A percentile compares a stretch with the other conserved stretches of the same genome.
These are phyloP conservation scores for Hortiboletus rubellus DNA, from an alignment of 1,284 basidiomycete species.

Conservation along the genomic window DNA sequence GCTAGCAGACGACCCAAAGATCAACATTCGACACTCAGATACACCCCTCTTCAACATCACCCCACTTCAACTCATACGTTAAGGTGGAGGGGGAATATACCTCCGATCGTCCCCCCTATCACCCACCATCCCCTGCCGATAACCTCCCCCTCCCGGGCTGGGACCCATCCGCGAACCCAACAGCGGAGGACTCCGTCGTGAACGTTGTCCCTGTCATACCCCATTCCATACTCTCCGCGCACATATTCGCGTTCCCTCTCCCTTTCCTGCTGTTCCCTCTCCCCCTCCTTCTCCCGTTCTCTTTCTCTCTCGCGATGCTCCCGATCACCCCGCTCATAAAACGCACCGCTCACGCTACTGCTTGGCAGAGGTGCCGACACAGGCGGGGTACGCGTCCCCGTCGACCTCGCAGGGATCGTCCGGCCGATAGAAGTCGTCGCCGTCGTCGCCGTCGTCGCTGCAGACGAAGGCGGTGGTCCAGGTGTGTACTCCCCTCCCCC, in stretches of 20 bases:
- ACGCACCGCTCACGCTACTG: conserved; percentile 15
- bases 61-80: conserved; percentile 9
- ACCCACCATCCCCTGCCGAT: conserved; percentile 10
- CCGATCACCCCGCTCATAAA: conserved; percentile 26
- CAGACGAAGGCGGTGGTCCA: conserved; percentile 20
- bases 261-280: conserved; percentile 5
- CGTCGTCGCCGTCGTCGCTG: conserved; percentile 10
- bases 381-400: conserved; percentile 22
- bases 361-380: conserved; percentile 19
- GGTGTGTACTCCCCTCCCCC: conserved; percentile 15
- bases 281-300: conserved; percentile 10
- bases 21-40: neutral
- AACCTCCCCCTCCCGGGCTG: conserved; percentile 6
- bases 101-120: conserved; percentile 25
- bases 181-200: conserved; percentile 27
- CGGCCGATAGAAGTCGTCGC: conserved; percentile 6
- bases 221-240: conserved; percentile 25
- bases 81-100: conserved; percentile 21
- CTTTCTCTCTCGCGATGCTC: conserved; percentile 7
- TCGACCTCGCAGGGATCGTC: conserved; percentile 18
- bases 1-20: neutral
- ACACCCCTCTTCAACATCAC: no score
- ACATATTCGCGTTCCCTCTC: conserved; percentile 17
- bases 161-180: conserved; percentile 19
- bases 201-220: conserved; percentile 24